Evolutionary conservation across 108 stramenopile species (phyloP).

Genomic region (Cyclostephanos tholiformis): DNA sequence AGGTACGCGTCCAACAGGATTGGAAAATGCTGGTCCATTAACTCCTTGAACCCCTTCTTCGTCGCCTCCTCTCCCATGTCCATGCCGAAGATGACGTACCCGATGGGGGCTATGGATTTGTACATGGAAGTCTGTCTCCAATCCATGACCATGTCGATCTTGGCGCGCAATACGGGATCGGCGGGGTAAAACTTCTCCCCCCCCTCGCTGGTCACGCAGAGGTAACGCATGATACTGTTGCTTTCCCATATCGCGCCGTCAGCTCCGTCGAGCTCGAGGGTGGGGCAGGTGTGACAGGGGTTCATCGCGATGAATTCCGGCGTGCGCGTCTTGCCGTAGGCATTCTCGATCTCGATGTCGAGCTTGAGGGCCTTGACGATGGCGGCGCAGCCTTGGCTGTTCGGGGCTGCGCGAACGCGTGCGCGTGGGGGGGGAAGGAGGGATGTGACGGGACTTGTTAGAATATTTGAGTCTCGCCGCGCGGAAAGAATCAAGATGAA

Average conservation of each 20-base stretch:
- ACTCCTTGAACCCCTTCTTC: conserved; percentile 19
- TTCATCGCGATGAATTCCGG: conserved; percentile 50
- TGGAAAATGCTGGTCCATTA: conserved; percentile 23
- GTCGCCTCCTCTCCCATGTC: conserved; percentile 13
- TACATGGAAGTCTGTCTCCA: conserved; percentile 31
- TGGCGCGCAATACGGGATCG: conserved; percentile 30
- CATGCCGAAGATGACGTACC: conserved; percentile 30
- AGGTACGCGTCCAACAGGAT: conserved; percentile 27
- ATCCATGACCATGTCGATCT: conserved; percentile 49
- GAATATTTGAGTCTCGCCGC: neutral
- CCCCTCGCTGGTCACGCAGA: conserved; percentile 25
- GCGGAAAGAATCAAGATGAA: neutral
- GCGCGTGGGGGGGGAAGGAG: too few species aligned
- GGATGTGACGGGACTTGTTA: neutral
- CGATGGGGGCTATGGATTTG: conserved; percentile 23
- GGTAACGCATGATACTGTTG: conserved; percentile 43
- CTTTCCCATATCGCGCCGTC: conserved; percentile 42
- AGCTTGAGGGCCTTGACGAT: conserved; percentile 37
- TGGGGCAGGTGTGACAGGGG: conserved; percentile 41
- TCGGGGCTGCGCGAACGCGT: conserved; percentile 18
- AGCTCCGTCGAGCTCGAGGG: conserved; percentile 31
- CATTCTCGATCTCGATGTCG: conserved; percentile 24
- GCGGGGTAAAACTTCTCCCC: conserved; percentile 35
- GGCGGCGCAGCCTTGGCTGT: conserved; percentile 34
- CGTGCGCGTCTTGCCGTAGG: conserved; percentile 48